These are phyloP conservation scores for Fusarium floridanum DNA, from an alignment of 2,329 filamentous ascomycete species.

Conservation along the genomic window DNA sequence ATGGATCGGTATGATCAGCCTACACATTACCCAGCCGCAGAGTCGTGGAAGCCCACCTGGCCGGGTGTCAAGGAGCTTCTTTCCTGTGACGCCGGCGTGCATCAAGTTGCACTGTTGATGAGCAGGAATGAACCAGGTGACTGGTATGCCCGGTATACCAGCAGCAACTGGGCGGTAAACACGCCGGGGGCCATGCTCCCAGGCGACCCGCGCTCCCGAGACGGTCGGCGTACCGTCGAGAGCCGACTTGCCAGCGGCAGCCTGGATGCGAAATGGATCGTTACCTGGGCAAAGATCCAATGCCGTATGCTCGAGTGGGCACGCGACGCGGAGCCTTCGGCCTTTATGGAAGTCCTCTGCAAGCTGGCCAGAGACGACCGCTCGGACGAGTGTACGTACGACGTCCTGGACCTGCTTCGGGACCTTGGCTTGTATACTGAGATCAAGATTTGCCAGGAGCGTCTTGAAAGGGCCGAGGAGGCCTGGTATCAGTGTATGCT, in stretches of 20 bases:
- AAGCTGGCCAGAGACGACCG: conserved; percentile 32
- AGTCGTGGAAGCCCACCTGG: conserved; percentile 34
- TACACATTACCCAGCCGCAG: background rate
- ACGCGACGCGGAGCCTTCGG: conserved; percentile 46
- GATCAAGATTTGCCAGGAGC: conserved; percentile 44
- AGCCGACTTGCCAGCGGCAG: conserved; percentile 53
- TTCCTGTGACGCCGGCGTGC: conserved; percentile 37
- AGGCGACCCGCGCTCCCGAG: background rate
- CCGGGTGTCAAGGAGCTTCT: conserved; percentile 42
- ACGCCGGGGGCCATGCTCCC: background rate
- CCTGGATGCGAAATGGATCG: conserved; percentile 52
- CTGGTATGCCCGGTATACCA: conserved; percentile 43
- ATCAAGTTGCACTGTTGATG: conserved; percentile 40
- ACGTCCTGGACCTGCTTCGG: conserved; percentile 53
- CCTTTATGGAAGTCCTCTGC: conserved; percentile 45
- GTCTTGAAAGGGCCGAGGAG: conserved; percentile 41
- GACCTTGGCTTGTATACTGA: conserved; percentile 51
- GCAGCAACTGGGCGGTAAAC: conserved; percentile 39
- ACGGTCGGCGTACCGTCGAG: conserved; percentile 48
- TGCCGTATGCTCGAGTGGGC: conserved; percentile 48
- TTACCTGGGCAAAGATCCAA: conserved; percentile 51
- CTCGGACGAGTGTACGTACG: conserved; percentile 43
- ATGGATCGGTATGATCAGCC: background rate
- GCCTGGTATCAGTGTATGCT: conserved; percentile 44
- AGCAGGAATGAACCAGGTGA: conserved; percentile 4